Evolutionary conservation across 2,329 filamentous ascomycete species (phyloP).

Genomic region (Aspergillus ruber): DNA sequence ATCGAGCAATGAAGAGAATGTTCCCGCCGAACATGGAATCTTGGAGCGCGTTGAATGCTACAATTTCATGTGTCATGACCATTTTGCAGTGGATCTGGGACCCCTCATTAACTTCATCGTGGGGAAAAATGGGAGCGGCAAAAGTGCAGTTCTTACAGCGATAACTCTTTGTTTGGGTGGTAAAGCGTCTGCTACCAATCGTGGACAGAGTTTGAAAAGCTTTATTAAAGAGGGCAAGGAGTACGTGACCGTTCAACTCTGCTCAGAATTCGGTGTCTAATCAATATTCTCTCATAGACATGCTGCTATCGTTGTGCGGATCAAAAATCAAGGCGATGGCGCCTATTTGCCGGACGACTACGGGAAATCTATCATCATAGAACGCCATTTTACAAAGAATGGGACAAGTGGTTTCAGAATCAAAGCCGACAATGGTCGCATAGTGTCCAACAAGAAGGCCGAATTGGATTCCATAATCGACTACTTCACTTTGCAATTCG

Average conservation of each 20-base stretch:
- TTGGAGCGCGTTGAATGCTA: conserved; percentile 79
- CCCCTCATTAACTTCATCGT: conserved; percentile 97
- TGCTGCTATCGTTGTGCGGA: conserved; percentile 67
- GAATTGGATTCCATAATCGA: conserved; percentile 92
- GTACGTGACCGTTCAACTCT: conserved; percentile 37
- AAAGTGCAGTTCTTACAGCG: conserved; percentile 90
- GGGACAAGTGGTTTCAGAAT: conserved; percentile 80
- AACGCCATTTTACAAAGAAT: conserved; percentile 73
- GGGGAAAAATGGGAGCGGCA: conserved; percentile 94
- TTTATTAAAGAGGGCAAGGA: conserved; percentile 88
- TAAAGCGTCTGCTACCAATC: conserved; percentile 87
- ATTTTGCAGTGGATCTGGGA: conserved; percentile 75
- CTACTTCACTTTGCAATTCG: conserved; percentile 86
- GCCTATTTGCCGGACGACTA: conserved; percentile 79
- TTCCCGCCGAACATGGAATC: conserved; percentile 74
- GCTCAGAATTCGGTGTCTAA: conserved; percentile 4
- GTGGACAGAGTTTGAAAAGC: conserved; percentile 79
- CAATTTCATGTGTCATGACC: conserved; percentile 95
- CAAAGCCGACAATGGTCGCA: conserved; percentile 63
- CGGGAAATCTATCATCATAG: conserved; percentile 80
- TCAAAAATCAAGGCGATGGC: conserved; percentile 83
- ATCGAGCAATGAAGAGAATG: conserved; percentile 57
- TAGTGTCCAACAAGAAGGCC: conserved; percentile 73
- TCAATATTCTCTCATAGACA: conserved; percentile 25
- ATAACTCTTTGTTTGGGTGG: conserved; percentile 91